phyloP scores from a whole-genome alignment of 768 basidiomycete genomes.

The Collybia sordida region DNA sequence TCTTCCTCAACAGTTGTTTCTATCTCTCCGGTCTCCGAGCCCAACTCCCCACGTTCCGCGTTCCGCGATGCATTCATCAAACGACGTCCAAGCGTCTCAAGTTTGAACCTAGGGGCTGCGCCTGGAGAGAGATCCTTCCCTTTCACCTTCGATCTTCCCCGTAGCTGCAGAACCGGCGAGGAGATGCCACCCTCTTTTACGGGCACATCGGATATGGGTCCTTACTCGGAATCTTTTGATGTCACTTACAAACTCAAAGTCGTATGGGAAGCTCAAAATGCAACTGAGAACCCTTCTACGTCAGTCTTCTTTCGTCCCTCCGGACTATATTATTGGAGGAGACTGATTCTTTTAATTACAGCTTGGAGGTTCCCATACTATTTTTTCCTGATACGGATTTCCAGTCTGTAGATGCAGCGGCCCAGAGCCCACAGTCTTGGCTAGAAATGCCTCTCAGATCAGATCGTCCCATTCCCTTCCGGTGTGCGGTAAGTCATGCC shows the following conservation, averaged over 20 bases:
- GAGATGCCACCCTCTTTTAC: conserved; percentile 64
- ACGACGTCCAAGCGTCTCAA: conserved; percentile 45
- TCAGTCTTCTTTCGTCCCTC: conserved; percentile 31
- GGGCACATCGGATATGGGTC: conserved; percentile 28
- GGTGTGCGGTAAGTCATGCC: conserved; percentile 56
- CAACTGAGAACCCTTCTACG: conserved; percentile 43
- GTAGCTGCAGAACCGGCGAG: conserved; percentile 45
- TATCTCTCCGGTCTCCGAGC: conserved; percentile 32
- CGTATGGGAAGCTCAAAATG: conserved; percentile 55
- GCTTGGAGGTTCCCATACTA: conserved; percentile 65
- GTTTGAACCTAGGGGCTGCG: conserved; percentile 28
- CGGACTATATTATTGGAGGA: background rate
- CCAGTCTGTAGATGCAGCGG: conserved; percentile 51
- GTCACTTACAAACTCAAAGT: conserved; percentile 58
- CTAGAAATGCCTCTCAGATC: conserved; percentile 64
- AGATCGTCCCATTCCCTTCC: conserved; percentile 63
- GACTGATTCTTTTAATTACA: conserved; percentile 23
- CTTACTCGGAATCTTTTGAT: conserved; percentile 27
- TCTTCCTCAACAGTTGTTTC: conserved; percentile 43
- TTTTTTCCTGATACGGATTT: conserved; percentile 61
- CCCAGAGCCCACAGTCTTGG: conserved; percentile 53
- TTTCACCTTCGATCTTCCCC: conserved; percentile 60
- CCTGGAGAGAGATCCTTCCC: conserved; percentile 40
- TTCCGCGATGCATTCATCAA: conserved; percentile 45
- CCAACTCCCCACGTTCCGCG: conserved; percentile 30